These are phyloP conservation scores for Schoenoplectus tabernaemontani DNA, from an alignment of 202 grass and related monocot species.

Conservation along the genomic window DNA sequence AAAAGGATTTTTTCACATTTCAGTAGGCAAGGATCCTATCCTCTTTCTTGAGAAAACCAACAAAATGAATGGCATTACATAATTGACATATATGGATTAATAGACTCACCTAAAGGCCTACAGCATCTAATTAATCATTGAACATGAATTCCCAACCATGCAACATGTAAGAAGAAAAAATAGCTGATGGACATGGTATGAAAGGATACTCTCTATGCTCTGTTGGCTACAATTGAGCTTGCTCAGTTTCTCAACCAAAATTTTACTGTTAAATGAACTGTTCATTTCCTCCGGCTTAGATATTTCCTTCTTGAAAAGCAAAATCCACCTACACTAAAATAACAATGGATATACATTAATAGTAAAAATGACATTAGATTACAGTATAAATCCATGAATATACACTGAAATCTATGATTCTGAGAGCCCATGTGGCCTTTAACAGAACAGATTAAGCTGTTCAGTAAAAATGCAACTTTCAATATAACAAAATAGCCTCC, in stretches of 20 bases:
- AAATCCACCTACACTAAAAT: neutral
- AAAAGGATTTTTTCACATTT: neutral
- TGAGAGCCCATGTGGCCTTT: neutral
- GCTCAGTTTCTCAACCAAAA: conserved; percentile 68
- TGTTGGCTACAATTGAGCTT: conserved; percentile 88
- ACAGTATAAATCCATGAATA: neutral
- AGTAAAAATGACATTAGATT: neutral
- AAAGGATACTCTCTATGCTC: conserved; percentile 99
- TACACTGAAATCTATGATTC: neutral
- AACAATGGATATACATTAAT: conserved; percentile 8
- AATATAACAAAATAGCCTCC: neutral
- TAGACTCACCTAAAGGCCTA: neutral
- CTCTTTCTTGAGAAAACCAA: neutral
- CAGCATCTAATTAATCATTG: neutral
- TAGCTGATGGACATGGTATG: neutral
- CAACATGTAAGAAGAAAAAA: neutral
- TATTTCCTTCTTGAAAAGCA: conserved; percentile 5
- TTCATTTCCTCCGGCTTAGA: conserved; percentile 35
- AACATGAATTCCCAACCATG: neutral
- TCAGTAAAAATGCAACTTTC: neutral
- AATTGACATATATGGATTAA: neutral
- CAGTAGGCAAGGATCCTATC: neutral
- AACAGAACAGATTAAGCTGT: neutral
- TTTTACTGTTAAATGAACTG: conserved; percentile 69
- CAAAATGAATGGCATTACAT: neutral